These are phyloP conservation scores for Penicillium diatomitis DNA, from an alignment of 495 filamentous ascomycete species.

Conservation along the genomic window DNA sequence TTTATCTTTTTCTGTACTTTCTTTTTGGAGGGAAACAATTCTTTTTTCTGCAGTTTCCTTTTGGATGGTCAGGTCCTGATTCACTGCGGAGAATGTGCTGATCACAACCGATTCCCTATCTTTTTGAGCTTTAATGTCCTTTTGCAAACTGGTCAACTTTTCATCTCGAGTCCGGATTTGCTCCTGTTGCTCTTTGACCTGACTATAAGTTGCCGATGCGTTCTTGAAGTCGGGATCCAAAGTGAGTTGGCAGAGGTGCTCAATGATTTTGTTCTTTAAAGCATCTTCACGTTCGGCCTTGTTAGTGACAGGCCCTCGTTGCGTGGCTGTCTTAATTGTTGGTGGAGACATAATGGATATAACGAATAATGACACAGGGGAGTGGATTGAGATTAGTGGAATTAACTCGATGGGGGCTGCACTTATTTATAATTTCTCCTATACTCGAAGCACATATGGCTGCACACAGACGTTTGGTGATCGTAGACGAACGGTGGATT, in stretches of 20 bases:
- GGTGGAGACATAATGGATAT: not conserved
- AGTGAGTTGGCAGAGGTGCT: not conserved
- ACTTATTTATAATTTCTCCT: not conserved
- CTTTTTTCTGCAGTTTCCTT: not conserved
- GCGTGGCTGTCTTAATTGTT: not conserved
- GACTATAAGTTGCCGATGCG: not conserved
- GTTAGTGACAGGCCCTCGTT: not conserved
- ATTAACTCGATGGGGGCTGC: not conserved
- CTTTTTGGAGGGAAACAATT: not conserved
- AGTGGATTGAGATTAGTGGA: not conserved
- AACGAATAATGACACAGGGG: not conserved
- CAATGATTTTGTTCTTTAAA: not conserved
- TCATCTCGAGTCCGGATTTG: not conserved
- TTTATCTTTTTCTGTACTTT: not conserved
- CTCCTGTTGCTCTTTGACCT: constrained; percentile 1
- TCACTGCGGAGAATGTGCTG: not conserved
- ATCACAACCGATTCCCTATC: not conserved
- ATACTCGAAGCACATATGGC: not conserved
- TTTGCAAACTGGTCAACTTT: not conserved
- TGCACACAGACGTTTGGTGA: not conserved
- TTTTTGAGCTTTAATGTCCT: not conserved
- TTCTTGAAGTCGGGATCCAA: not conserved
- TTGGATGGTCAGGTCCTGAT: not conserved
- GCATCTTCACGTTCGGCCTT: not conserved
- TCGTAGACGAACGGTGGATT: not conserved